Base-by-base conservation (phyloP, 1,139 yeast species). In the Lodderomyces oxycetoniae region DNA sequence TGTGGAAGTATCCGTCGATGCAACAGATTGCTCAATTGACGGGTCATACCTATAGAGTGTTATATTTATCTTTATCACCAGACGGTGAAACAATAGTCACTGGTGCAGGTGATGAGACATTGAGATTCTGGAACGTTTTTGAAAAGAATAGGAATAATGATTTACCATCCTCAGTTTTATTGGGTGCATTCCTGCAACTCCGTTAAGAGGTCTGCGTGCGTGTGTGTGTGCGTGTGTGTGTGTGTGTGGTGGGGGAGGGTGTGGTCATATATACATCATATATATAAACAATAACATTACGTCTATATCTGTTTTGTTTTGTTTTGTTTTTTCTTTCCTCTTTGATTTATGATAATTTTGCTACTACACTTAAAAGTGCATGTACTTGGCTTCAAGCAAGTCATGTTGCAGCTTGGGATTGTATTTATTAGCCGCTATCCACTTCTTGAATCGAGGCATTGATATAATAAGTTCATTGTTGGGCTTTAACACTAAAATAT, bases 1-100 rank as follows among this genome's bases (percentile, higher is more conserved):
- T 93, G 11, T 91, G 99, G 99, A 88, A 89, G 53, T 89, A 86
- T 50, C 95, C 94, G 10, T 76, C 84, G 13, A 79, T 93, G 89
- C 86, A 86, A 46, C 97, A 91, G 48, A 77, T 91, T 25, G 96
- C 96, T 1, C 87, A 89, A 30, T 71, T 91, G 36, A 87, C 95
- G 6, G 98, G 97, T 0, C 99, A 91, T 52, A 86, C 96, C 1
- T 87, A 84, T 53, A 71, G 99, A 41, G 98, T 91, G 6, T 63
- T 93, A 33, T 93, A 91, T 54, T 67, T 91, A 45, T 78, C 96
- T 3, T 70, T 91, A 63, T 83, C 95, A n/a, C 96, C 97, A 0
- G 97, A 91, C 59, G 98, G 98, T 1, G 89, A 86, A 44, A 87
- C 97, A 0, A 83, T 91, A n/a, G 98, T 91, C 3, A 89, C 98